phyloP scores from a whole-genome alignment of 805 yeast species.

The Naumovozyma castellii region DNA sequence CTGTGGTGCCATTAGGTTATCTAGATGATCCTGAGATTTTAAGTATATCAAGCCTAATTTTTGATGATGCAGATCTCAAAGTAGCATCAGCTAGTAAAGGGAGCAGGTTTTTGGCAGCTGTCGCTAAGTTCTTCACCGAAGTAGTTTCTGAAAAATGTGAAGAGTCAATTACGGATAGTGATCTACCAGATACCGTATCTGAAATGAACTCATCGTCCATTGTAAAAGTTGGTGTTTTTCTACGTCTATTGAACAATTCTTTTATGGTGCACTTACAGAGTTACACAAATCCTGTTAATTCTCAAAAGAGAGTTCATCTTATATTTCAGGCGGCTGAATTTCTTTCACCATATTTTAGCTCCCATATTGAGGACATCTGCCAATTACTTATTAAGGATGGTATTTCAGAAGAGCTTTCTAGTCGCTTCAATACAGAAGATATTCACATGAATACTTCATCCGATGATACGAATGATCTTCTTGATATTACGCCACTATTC shows the following conservation, averaged over 20 bases:
- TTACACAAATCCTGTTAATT: conserved; percentile 3
- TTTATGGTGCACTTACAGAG: conserved; percentile 12
- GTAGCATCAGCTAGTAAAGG: conserved; percentile 26
- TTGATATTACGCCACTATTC: conserved; percentile 13
- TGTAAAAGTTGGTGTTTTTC: conserved; percentile 20
- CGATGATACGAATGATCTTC: conserved; percentile 4
- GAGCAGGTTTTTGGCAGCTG: conserved; percentile 33
- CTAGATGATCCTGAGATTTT: conserved; percentile 49
- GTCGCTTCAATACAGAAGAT: background rate
- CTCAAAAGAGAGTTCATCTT: conserved; percentile 10
- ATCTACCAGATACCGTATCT: conserved; percentile 10
- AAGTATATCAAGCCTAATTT: conserved; percentile 37
- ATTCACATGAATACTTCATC: conserved; percentile 5
- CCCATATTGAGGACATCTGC: conserved; percentile 18
- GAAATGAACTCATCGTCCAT: conserved; percentile 11
- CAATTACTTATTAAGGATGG: conserved; percentile 17
- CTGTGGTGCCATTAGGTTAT: conserved; percentile 51
- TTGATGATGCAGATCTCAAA: conserved; percentile 29
- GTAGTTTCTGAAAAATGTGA: conserved; percentile 35
- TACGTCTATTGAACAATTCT: conserved; percentile 21
- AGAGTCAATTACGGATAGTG: conserved; percentile 30
- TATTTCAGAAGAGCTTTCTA: conserved; percentile 5
- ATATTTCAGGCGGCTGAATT: conserved; percentile 29
- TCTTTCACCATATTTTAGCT: conserved; percentile 21
- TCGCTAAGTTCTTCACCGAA: conserved; percentile 44